Percentiles rank a stretch among this genome's conserved stretches.
These are phyloP conservation scores for Ceratobasidium sp. DNA, from an alignment of 1,284 basidiomycete species.

Conservation along the genomic window DNA sequence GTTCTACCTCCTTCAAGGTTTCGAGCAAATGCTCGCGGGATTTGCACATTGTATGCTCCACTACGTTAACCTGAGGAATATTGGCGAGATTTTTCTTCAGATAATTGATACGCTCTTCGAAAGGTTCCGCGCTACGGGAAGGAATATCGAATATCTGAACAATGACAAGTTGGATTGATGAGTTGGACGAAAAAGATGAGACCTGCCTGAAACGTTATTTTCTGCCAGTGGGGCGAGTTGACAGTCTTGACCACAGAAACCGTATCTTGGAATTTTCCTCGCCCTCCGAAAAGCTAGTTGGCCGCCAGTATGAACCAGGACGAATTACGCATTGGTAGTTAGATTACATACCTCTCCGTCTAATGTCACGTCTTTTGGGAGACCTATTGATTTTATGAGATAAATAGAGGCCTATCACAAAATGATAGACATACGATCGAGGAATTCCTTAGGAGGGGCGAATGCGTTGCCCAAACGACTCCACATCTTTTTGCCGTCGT, in stretches of 20 bases:
- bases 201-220: constrained; percentile 64
- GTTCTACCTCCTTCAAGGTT: constrained; percentile 62
- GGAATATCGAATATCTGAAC: constrained; percentile 70
- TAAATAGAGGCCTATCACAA: not conserved
- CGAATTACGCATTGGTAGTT: constrained; percentile 43
- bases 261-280: constrained; percentile 64
- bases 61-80: constrained; percentile 57
- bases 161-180: not conserved
- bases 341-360: constrained; percentile 59
- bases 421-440: constrained; percentile 57
- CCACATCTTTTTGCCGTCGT: constrained; percentile 64
- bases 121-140: constrained; percentile 57
- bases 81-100: constrained; percentile 60
- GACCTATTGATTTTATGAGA: constrained; percentile 51
- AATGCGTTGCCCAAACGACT: constrained; percentile 68
- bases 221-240: constrained; percentile 63
- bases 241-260: constrained; percentile 61
- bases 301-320: constrained; percentile 35
- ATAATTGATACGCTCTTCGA: constrained; percentile 63
- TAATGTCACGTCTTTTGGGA: constrained; percentile 65
- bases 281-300: constrained; percentile 61
- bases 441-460: constrained; percentile 65
- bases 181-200: not conserved
- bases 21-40: constrained; percentile 61
- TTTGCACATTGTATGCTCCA: constrained; percentile 61